These are phyloP conservation scores for Erysimum pusillum DNA, from an alignment of 441 rosid genomes.

Conservation along the genomic window DNA sequence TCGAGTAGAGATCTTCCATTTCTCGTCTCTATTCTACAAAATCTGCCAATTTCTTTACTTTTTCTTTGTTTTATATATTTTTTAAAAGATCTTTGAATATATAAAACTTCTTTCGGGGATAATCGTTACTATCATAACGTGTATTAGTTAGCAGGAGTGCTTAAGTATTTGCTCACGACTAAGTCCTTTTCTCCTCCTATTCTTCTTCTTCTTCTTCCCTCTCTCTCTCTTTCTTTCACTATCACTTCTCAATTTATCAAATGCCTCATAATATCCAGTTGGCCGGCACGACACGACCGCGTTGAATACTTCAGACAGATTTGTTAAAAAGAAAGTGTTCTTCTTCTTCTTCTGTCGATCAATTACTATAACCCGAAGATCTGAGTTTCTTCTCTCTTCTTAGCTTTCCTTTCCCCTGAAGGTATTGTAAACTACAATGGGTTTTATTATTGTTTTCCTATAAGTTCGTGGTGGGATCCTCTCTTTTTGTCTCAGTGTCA, in stretches of 20 bases:
- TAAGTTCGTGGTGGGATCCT: conserved; percentile 39
- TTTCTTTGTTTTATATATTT: not conserved
- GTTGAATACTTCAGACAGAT: conserved; percentile 44
- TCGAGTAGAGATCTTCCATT: conserved; percentile 27
- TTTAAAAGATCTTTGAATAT: conserved; percentile 33
- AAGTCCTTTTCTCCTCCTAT: conserved; percentile 41
- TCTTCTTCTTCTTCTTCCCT: conserved; percentile 1
- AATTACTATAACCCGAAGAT: conserved; percentile 22
- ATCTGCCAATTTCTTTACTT: not conserved
- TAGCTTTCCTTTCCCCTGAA: conserved; percentile 27
- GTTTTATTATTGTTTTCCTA: conserved; percentile 2
- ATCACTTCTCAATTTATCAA: conserved; percentile 37
- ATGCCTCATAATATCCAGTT: conserved; percentile 40
- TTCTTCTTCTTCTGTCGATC: conserved; percentile 24
- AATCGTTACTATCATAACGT: conserved; percentile 37
- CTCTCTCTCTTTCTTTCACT: conserved; percentile 20
- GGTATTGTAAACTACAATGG: conserved; percentile 29
- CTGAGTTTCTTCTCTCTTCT: conserved; percentile 39
- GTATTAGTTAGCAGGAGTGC: conserved; percentile 52
- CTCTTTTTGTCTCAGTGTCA: conserved; percentile 29
- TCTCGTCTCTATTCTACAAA: conserved; percentile 6
- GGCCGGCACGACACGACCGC: conserved; percentile 43
- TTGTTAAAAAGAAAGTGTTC: conserved; percentile 9
- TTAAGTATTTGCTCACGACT: conserved; percentile 58
- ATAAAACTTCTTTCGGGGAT: not conserved